phyloP scores from a whole-genome alignment of 2,329 filamentous ascomycete genomes.

The Arthrobotrys sphaeroides region DNA sequence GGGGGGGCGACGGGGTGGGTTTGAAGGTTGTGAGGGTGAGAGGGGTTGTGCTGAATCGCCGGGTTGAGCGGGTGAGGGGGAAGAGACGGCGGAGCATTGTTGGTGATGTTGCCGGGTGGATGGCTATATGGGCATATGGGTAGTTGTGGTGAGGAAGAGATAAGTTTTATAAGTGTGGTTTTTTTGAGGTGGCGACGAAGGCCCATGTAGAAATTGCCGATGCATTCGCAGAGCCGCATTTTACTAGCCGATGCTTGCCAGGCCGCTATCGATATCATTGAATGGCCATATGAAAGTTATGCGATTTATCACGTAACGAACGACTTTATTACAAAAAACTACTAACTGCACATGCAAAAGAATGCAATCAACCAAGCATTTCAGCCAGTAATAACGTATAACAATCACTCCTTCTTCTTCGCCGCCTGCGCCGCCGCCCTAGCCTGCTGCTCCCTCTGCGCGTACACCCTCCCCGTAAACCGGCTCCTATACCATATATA shows the following conservation, averaged over 20 bases:
- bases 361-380: no score
- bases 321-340: no score
- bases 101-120: not conserved
- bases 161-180: no score
- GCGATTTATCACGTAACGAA: no score
- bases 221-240: no score
- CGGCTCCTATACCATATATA: not conserved
- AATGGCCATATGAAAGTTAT: no score
- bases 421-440: not conserved
- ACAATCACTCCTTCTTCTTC: conserved; percentile 28
- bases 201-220: no score
- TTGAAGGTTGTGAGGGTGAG: conserved; percentile 58
- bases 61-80: not conserved
- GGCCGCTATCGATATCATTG: no score
- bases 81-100: conserved; percentile 5
- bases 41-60: conserved; percentile 61
- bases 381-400: no score
- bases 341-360: no score
- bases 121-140: not conserved
- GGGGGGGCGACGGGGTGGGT: conserved; percentile 76
- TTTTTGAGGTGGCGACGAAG: no score
- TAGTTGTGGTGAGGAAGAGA: not conserved
- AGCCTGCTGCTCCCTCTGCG: not conserved
- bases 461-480: conserved; percentile 13
- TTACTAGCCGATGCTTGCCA: no score